A percentile compares a stretch with the other conserved stretches of the same genome.
These are phyloP conservation scores for Cercospora brassicicola DNA, from an alignment of 2,329 filamentous ascomycete genomes.

Conservation along the genomic window DNA sequence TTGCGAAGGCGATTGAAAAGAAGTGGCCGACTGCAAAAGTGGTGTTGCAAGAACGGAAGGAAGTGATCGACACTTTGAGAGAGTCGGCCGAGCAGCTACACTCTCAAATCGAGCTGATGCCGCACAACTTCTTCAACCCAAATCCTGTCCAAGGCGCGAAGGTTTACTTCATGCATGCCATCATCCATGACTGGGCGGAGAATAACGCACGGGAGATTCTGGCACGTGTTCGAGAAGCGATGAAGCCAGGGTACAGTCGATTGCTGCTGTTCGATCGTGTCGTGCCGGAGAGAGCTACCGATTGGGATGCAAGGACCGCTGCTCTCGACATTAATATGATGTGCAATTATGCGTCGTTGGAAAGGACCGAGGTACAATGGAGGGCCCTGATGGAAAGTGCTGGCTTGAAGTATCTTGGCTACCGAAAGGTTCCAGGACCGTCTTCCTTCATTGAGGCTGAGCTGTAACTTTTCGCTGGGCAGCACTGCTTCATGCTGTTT, in stretches of 20 bases:
- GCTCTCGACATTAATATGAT: slow-evolving; percentile 48
- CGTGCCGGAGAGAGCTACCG: slow-evolving; percentile 23
- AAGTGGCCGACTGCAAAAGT: background rate
- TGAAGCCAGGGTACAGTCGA: slow-evolving; percentile 30
- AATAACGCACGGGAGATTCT: slow-evolving; percentile 26
- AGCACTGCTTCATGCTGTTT: background rate
- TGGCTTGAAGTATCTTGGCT: slow-evolving; percentile 16
- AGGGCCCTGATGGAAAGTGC: slow-evolving; percentile 23
- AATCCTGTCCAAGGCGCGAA: slow-evolving; percentile 32
- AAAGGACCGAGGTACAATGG: slow-evolving; percentile 47
- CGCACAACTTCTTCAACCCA: slow-evolving; percentile 25
- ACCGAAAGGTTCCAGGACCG: slow-evolving; percentile 1
- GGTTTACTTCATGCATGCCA: slow-evolving; percentile 31
- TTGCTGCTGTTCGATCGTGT: slow-evolving; percentile 33
- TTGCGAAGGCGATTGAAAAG: background rate
- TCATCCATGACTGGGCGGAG: slow-evolving; percentile 33
- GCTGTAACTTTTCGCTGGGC: background rate
- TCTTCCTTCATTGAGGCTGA: slow-evolving; percentile 8
- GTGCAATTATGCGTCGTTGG: slow-evolving; percentile 38
- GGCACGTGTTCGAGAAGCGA: slow-evolving; percentile 24
- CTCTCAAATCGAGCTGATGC: slow-evolving; percentile 11
- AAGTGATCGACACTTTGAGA: slow-evolving; percentile 2
- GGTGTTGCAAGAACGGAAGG: slow-evolving; percentile 16
- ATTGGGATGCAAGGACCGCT: slow-evolving; percentile 16
- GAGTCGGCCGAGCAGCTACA: background rate